Conservation (phyloP, 345 rosid species). For the Barbarea vulgaris region DNA sequence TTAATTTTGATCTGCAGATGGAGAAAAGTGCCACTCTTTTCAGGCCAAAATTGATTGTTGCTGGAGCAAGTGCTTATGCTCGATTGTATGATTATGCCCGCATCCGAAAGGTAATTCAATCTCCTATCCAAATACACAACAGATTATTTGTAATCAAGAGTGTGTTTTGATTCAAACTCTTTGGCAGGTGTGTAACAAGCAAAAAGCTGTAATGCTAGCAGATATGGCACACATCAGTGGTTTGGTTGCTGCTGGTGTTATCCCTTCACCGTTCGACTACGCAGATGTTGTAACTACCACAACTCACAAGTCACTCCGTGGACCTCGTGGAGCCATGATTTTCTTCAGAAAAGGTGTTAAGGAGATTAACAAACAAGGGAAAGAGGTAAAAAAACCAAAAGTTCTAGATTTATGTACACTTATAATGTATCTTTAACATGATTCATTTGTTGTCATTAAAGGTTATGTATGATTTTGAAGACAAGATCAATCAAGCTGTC, state of each 20-base stretch:
- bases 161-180: conserved; percentile 18
- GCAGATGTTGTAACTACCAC: conserved; percentile 98
- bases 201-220: conserved; percentile 86
- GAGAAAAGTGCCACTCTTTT: conserved; percentile 94
- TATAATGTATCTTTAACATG: background rate
- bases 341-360: conserved; percentile 94
- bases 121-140: background rate
- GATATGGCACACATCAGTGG: conserved; percentile 99
- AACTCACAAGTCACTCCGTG: conserved; percentile 98
- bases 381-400: conserved; percentile 55
- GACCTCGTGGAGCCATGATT: conserved; percentile 99
- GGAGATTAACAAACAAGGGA: conserved; percentile 91
- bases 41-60: conserved; percentile 95
- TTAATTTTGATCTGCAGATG: conserved; percentile 53
- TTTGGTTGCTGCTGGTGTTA: conserved; percentile 90
- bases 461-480: conserved; percentile 93
- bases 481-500: conserved; percentile 95
- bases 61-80: conserved; percentile 98
- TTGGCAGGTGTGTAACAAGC: conserved; percentile 92
- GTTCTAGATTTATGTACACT: conserved; percentile 10
- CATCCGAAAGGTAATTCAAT: conserved; percentile 71
- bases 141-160: conserved; percentile 3
- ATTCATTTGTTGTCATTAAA: conserved; percentile 35
- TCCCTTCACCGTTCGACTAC: conserved; percentile 98
- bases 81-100: conserved; percentile 90